A percentile compares a stretch with the other conserved stretches of the same genome.
phyloP scores from a whole-genome alignment of 495 filamentous ascomycete species.

The Aspergillus saccharolyticus region DNA sequence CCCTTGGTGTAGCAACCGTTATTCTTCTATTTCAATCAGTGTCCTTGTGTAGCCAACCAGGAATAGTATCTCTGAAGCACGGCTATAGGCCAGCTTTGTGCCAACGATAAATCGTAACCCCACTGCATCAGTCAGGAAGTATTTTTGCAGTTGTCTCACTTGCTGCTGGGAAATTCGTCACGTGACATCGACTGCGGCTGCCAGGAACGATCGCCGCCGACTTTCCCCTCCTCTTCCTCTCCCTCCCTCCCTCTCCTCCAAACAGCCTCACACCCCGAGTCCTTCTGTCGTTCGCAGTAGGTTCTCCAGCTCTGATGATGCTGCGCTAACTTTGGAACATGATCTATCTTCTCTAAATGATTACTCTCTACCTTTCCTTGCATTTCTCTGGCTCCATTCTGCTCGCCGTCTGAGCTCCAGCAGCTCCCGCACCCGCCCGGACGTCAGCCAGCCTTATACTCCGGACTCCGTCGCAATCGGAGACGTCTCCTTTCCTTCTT shows the following conservation, averaged over 20 bases:
- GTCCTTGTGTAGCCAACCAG: too few species aligned
- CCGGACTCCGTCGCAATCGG: background rate
- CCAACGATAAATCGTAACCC: too few species aligned
- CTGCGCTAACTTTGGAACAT: conserved; percentile 27
- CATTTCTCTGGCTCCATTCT: conserved; percentile 18
- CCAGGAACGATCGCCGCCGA: conserved; percentile 6
- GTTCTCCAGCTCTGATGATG: conserved; percentile 19
- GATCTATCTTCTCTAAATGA: conserved; percentile 19
- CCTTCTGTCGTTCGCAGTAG: conserved; percentile 9
- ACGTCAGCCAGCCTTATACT: conserved; percentile 11
- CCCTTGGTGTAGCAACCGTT: background rate
- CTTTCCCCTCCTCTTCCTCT: conserved; percentile 7
- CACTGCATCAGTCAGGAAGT: too few species aligned
- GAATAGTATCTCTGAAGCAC: too few species aligned
- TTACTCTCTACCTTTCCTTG: conserved; percentile 23
- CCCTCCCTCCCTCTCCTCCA: background rate
- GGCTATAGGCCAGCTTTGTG: too few species aligned
- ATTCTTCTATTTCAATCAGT: background rate
- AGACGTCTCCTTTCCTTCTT: background rate
- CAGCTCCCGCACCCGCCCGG: conserved; percentile 25
- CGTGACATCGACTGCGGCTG: conserved; percentile 12
- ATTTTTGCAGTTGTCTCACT: background rate
- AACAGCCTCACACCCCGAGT: conserved; percentile 17
- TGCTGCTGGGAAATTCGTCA: conserved; percentile 4
- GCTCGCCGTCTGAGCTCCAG: conserved; percentile 19